Percentiles rank a stretch among this genome's conserved stretches.
Evolutionary conservation across 176 grass and related monocot species (phyloP).

Genomic region (Tillandsia leiboldiana): DNA sequence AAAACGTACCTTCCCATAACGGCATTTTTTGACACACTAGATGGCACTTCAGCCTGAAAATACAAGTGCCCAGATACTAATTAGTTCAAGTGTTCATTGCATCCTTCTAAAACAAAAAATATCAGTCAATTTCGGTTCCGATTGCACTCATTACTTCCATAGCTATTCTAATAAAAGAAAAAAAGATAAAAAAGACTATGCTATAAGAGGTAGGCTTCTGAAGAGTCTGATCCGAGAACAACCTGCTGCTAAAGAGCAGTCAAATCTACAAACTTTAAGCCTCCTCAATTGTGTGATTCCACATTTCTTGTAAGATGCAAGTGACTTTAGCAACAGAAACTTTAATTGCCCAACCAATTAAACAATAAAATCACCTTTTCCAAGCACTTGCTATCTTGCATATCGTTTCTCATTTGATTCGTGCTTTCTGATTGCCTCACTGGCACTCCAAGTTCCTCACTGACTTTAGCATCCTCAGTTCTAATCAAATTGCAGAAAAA

Average conservation of each 20-base stretch:
- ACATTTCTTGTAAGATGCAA: background rate
- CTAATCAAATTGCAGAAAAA: background rate
- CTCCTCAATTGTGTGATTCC: background rate
- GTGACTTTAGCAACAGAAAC: background rate
- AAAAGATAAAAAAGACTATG: no score
- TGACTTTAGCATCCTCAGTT: background rate
- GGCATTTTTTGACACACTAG: background rate
- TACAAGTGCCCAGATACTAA: background rate
- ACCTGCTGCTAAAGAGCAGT: background rate
- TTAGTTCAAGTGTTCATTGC: no score
- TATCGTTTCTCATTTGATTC: background rate
- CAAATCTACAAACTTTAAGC: background rate
- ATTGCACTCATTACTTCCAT: no score
- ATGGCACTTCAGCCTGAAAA: background rate
- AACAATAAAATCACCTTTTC: background rate
- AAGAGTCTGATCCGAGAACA: no score
- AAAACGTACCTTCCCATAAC: background rate
- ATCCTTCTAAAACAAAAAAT: no score
- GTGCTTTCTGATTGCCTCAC: background rate
- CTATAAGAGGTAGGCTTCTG: no score
- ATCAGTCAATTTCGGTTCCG: no score
- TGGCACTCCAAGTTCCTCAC: background rate
- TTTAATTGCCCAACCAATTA: background rate
- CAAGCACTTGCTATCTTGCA: background rate
- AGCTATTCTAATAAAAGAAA: no score